A percentile compares a stretch with the other conserved stretches of the same genome.
These are phyloP conservation scores for Paracoccidioides lutzii DNA, from an alignment of 2,329 filamentous ascomycete genomes.

Conservation along the genomic window DNA sequence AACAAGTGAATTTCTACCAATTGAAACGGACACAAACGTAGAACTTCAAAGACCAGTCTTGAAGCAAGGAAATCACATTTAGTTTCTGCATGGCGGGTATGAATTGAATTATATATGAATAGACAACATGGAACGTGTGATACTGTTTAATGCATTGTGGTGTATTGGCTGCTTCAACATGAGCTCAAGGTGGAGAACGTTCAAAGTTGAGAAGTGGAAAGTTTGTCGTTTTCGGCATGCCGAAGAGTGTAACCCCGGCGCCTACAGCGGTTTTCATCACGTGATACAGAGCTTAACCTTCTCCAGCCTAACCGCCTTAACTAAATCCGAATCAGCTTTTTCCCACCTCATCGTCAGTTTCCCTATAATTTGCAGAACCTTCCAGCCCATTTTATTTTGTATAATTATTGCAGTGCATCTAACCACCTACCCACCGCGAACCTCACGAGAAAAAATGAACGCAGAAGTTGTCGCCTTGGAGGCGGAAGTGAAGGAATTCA, in stretches of 20 bases:
- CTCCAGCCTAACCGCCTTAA: background rate
- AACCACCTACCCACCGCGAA: too few relatives aligned
- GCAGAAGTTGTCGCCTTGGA: slow-evolving; percentile 32
- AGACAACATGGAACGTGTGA: too few relatives aligned
- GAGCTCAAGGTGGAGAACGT: background rate
- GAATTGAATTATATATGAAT: too few relatives aligned
- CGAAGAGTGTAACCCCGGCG: background rate
- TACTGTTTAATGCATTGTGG: too few relatives aligned
- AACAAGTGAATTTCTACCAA: too few relatives aligned
- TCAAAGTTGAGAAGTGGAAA: background rate
- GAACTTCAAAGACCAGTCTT: too few relatives aligned
- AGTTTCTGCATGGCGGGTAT: too few relatives aligned
- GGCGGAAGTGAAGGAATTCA: slow-evolving; percentile 46
- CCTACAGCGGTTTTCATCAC: background rate
- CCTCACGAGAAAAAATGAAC: slow-evolving; percentile 22
- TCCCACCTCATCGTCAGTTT: background rate
- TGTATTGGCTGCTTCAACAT: too few relatives aligned
- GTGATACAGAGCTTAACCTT: background rate
- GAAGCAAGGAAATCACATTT: too few relatives aligned
- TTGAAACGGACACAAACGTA: too few relatives aligned
- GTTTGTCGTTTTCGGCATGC: background rate
- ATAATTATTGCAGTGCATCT: background rate
- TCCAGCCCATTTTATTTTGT: background rate
- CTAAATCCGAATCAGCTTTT: background rate
- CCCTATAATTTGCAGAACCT: background rate